A percentile compares a stretch with the other conserved stretches of the same genome.
These are phyloP conservation scores for Rhodotorula graminis DNA, from an alignment of 768 basidiomycete species.

Conservation along the genomic window DNA sequence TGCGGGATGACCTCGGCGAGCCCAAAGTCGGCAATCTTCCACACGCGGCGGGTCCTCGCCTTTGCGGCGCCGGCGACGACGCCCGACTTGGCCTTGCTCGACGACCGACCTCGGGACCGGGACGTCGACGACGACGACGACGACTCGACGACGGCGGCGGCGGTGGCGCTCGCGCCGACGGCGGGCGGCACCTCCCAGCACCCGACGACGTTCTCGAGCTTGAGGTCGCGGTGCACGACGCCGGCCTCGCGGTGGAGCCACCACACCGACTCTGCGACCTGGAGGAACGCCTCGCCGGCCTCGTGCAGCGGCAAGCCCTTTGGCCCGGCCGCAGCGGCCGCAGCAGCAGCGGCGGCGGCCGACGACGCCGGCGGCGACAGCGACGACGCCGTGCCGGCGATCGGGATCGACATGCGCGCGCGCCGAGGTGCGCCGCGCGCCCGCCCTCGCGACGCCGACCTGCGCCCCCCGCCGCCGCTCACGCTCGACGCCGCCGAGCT, in stretches of 20 bases:
- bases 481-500: not conserved
- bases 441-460: not conserved
- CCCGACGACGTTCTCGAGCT: constrained; percentile 92
- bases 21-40: constrained; percentile 80
- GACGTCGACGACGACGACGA: not conserved
- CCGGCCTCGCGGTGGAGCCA: constrained; percentile 73
- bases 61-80: too few relatives aligned
- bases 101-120: too few relatives aligned
- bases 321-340: not conserved
- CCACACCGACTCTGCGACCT: constrained; percentile 73
- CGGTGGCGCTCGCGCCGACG: not conserved
- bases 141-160: not conserved
- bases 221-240: constrained; percentile 88
- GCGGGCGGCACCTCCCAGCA: constrained; percentile 60
- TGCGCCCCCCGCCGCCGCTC: not conserved
- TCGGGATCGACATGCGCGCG: constrained; percentile 6
- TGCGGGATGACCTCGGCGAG: constrained; percentile 63
- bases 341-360: too few relatives aligned
- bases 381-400: constrained; percentile 7
- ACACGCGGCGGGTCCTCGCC: constrained; percentile 50
- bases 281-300: constrained; percentile 60
- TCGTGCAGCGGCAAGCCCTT: constrained; percentile 52
- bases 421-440: not conserved
- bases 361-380: constrained; percentile 13
- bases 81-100: too few relatives aligned